phyloP scores from a whole-genome alignment of 345 rosid species.

The Heritiera littoralis region DNA sequence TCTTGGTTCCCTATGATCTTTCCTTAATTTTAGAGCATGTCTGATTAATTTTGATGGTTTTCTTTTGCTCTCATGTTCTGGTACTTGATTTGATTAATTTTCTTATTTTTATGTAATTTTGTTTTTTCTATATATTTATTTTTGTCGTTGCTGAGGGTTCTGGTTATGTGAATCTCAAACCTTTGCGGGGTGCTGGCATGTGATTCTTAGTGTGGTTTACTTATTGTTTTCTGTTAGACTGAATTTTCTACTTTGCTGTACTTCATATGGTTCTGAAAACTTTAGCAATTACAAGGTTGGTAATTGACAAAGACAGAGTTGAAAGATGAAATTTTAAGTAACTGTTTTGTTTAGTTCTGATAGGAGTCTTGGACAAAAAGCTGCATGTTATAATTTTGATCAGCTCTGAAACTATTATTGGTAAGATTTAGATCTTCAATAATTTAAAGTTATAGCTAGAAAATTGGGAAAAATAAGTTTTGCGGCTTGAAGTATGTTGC shows the following conservation, averaged over 20 bases:
- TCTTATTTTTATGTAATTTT: background rate
- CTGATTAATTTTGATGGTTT: background rate
- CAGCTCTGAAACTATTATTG: background rate
- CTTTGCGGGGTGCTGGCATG: background rate
- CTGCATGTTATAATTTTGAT: too few relatives aligned
- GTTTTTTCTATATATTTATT: background rate
- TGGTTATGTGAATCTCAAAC: background rate
- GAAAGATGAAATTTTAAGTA: background rate
- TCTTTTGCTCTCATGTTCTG: background rate
- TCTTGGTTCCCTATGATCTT: background rate
- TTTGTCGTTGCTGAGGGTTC: background rate
- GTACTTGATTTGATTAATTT: background rate
- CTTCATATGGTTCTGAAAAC: background rate
- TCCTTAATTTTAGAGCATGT: background rate
- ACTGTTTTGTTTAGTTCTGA: background rate
- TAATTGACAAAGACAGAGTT: background rate
- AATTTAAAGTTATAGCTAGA: background rate
- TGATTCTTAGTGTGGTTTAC: background rate
- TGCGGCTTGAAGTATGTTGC: background rate
- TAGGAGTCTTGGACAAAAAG: background rate
- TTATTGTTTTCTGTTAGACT: background rate
- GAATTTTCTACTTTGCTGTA: background rate
- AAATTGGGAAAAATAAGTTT: background rate
- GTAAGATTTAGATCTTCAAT: background rate
- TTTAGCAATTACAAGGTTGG: background rate